phyloP scores from a whole-genome alignment of 306 rosid genomes.

The Astragalus membranaceus region DNA sequence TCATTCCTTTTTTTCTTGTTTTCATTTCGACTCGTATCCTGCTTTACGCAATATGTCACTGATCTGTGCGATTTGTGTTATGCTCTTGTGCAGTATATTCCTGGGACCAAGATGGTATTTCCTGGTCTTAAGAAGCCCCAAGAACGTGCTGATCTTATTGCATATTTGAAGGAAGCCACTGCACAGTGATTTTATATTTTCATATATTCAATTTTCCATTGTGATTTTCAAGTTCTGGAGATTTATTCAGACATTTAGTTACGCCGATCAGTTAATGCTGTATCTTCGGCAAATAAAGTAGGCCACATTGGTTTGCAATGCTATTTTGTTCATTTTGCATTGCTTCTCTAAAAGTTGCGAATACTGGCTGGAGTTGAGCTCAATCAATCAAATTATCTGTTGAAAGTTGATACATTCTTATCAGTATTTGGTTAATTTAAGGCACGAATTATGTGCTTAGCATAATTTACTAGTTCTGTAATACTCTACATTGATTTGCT shows the following conservation, averaged over 20 bases:
- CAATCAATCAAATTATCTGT: conserved; percentile 25
- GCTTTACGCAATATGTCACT: conserved; percentile 9
- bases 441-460: background rate
- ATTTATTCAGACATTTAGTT: conserved; percentile 18
- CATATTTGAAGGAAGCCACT: conserved; percentile 82
- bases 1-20: too few species aligned
- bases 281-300: conserved; percentile 49
- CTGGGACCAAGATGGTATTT: conserved; percentile 98
- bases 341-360: conserved; percentile 26
- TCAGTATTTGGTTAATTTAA: conserved; percentile 7
- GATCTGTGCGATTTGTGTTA: background rate
- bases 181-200: conserved; percentile 30
- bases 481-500: background rate
- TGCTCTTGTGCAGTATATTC: conserved; percentile 65
- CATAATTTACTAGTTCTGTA: background rate
- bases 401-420: conserved; percentile 17
- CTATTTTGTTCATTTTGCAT: conserved; percentile 37
- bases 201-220: conserved; percentile 7
- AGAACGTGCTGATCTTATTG: conserved; percentile 88
- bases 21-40: too few species aligned
- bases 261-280: conserved; percentile 27
- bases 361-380: conserved; percentile 32
- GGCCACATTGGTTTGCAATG: conserved; percentile 40
- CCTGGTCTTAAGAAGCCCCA: conserved; percentile 96
- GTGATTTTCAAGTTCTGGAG: conserved; percentile 36